Evolutionary conservation across 2,329 filamentous ascomycete genomes (phyloP), one percentile per base, ranked within the genome.

Genomic region (Colletotrichum tropicale): DNA sequence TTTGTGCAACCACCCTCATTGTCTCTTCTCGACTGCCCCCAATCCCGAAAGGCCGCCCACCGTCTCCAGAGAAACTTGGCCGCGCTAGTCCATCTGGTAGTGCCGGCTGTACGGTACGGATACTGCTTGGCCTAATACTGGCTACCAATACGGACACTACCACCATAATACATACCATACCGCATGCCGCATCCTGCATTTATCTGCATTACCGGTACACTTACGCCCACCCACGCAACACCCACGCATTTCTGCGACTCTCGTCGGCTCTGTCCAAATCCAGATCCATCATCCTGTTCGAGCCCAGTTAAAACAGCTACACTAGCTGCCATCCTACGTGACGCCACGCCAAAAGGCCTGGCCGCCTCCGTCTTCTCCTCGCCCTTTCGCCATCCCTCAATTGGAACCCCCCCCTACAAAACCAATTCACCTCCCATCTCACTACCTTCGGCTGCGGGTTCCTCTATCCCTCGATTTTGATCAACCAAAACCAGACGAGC

Each of bases 1-100:
- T 66, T 75, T 74, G 72, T 74, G 61, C 68, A 66, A 71, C 72
- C 60, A 71, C n/a, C 30, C 48, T 68, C 72, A 68, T 72, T 75
- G 55, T 75, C 55, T 26, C 34, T 32, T 32, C 58, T 58, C 21
- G 26, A 58, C 16, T 32, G 32, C 30, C n/a, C 56, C 67, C 36
- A 62, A 28, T 62, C 36, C 67, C 56, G 28, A 62, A 61, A 52
- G 26, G 56, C 67, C 52, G 36, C 34, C 26, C 38, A 75, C 73
- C 36, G 52, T 72, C 69, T 62, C 61, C 32, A 67, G 69, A 67
- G 69, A 64, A 67, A 58, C 69, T 61, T 72, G 55, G 69, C 26
- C 26, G 32, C 62, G 69, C 62, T 75, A 75, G 32, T 69, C 62
- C 24, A 26, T 28, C 38, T 72, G 61, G 55, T 66, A 72, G 61